phyloP scores from a whole-genome alignment of 2,329 filamentous ascomycete genomes.

The Aspergillus pseudoviridinutans region DNA sequence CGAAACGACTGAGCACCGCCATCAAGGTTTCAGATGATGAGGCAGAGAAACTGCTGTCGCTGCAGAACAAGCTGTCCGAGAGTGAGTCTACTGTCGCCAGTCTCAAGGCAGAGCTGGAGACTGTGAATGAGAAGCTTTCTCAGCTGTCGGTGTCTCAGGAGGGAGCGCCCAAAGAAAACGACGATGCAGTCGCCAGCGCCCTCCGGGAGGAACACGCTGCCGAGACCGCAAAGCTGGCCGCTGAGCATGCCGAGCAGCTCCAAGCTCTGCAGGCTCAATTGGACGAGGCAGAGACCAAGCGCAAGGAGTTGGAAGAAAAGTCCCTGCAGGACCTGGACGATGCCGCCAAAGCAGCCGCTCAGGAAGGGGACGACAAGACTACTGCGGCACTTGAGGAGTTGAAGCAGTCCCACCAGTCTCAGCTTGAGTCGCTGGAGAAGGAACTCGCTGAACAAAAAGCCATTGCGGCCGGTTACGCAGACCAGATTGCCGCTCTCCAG shows the following conservation, averaged over 20 bases:
- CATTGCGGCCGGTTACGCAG: constrained; percentile 23
- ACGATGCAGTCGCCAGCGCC: constrained; percentile 19
- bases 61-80: constrained; percentile 34
- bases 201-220: constrained; percentile 29
- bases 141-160: constrained; percentile 26
- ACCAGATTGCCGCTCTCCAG: constrained; percentile 28
- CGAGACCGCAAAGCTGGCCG: constrained; percentile 30
- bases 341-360: constrained; percentile 32
- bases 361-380: constrained; percentile 33
- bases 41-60: constrained; percentile 30
- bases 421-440: constrained; percentile 33
- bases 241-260: constrained; percentile 31
- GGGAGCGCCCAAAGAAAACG: constrained; percentile 16
- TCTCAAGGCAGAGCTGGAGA: constrained; percentile 32
- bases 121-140: constrained; percentile 32
- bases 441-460: constrained; percentile 33
- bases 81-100: constrained; percentile 33
- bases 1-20: constrained; percentile 36
- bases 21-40: constrained; percentile 27
- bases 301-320: constrained; percentile 35
- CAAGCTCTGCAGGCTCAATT: constrained; percentile 30
- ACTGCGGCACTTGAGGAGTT: constrained; percentile 35
- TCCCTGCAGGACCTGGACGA: constrained; percentile 37
- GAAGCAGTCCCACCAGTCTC: constrained; percentile 33
- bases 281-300: constrained; percentile 33